These are phyloP conservation scores for Heliophila coronopifolia DNA, from an alignment of 441 rosid genomes.

Conservation along the genomic window DNA sequence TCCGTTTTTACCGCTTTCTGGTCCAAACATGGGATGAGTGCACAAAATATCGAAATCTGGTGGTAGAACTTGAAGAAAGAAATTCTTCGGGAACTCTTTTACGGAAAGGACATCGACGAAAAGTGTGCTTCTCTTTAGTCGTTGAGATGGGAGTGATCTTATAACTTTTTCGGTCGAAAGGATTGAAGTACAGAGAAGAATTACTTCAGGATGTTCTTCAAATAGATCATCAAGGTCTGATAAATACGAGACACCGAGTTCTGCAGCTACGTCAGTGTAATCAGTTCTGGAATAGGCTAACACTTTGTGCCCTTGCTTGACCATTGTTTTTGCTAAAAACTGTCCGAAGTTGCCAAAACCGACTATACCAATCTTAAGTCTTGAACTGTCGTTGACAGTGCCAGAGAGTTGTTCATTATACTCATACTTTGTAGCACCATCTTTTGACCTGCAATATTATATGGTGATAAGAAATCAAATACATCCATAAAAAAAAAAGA, in stretches of 20 bases:
- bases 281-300: conserved; percentile 58
- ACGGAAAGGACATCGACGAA: conserved; percentile 75
- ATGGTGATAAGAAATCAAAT: not conserved
- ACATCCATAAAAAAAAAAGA: not conserved
- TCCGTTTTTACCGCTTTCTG: conserved; percentile 61
- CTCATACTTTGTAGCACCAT: conserved; percentile 29
- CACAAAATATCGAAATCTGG: conserved; percentile 53
- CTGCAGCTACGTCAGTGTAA: conserved; percentile 41
- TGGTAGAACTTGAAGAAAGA: conserved; percentile 48
- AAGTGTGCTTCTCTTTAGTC: conserved; percentile 64
- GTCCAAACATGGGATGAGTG: conserved; percentile 77
- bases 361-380: conserved; percentile 52
- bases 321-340: conserved; percentile 50
- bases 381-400: conserved; percentile 31
- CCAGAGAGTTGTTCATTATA: conserved; percentile 26
- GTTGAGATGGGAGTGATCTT: conserved; percentile 49
- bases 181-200: conserved; percentile 63
- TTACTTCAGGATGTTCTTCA: conserved; percentile 66
- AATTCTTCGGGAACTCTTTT: conserved; percentile 60
- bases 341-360: conserved; percentile 75
- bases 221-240: conserved; percentile 52
- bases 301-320: conserved; percentile 51
- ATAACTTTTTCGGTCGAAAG: conserved; percentile 60
- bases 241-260: conserved; percentile 46
- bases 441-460: conserved; percentile 32